These are phyloP conservation scores for Botryotinia calthae DNA, from an alignment of 2,329 filamentous ascomycete genomes.

Conservation along the genomic window DNA sequence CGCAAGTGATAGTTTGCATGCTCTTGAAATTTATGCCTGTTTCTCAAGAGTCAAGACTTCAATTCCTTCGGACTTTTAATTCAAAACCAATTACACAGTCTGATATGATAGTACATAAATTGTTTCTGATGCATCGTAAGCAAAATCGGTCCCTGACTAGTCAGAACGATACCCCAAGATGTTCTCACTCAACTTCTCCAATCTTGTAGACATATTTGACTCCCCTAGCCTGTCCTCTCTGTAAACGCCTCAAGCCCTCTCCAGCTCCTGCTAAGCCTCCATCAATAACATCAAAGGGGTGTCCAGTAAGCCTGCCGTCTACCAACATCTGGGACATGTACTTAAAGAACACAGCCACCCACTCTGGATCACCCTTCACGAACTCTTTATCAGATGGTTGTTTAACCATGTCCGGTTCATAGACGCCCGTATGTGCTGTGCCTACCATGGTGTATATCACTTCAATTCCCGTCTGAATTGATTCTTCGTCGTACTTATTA, in stretches of 20 bases:
- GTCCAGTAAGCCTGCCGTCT: constrained; percentile 49
- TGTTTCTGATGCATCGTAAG: not conserved
- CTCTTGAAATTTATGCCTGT: not conserved
- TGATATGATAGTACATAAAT: not conserved
- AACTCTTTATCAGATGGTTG: not conserved
- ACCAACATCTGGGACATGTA: constrained; percentile 41
- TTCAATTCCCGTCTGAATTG: not conserved
- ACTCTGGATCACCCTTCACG: not conserved
- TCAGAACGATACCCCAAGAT: not conserved
- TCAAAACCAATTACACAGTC: not conserved
- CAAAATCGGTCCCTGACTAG: not conserved
- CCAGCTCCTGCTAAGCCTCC: constrained; percentile 48
- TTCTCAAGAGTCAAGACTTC: not conserved
- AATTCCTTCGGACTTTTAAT: not conserved
- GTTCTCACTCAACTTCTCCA: constrained; percentile 13
- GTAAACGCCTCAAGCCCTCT: constrained; percentile 52
- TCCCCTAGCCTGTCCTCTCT: constrained; percentile 57
- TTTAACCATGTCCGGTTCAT: constrained; percentile 3
- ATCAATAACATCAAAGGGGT: constrained; percentile 50
- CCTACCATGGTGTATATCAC: constrained; percentile 11
- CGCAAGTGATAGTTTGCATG: not conserved
- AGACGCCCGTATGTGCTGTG: not conserved
- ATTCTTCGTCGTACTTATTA: constrained; percentile 4
- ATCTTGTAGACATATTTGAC: constrained; percentile 58
- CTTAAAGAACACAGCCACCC: not conserved